phyloP scores from a whole-genome alignment of 2,329 filamentous ascomycete species.

The Aspergillus viridinutans region DNA sequence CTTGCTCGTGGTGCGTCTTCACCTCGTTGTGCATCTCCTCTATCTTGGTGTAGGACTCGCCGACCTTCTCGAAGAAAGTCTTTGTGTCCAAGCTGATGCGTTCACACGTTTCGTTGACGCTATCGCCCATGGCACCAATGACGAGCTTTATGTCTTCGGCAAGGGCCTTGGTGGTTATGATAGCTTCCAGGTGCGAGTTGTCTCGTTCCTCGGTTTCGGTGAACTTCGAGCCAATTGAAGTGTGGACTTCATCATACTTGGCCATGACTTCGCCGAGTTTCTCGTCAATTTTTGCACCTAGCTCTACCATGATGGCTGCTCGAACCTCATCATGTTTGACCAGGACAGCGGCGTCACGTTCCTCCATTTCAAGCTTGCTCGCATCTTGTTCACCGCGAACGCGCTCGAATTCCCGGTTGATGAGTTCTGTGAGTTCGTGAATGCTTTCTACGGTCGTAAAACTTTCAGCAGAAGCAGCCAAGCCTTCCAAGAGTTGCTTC shows the following conservation, averaged over 20 bases:
- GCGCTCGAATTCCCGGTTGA: conserved; percentile 85
- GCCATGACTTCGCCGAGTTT: conserved; percentile 75
- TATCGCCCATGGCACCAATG: conserved; percentile 77
- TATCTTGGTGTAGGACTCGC: conserved; percentile 69
- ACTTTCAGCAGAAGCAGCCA: conserved; percentile 57
- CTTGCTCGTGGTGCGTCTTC: conserved; percentile 76
- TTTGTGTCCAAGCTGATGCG: conserved; percentile 84
- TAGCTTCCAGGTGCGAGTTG: conserved; percentile 66
- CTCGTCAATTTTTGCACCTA: conserved; percentile 62
- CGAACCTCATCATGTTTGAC: conserved; percentile 60
- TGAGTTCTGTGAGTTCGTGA: conserved; percentile 66
- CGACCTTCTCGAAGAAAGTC: conserved; percentile 77
- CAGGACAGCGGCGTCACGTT: conserved; percentile 51
- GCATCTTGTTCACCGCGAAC: conserved; percentile 74
- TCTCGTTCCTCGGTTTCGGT: conserved; percentile 71
- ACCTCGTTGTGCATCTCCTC: conserved; percentile 69
- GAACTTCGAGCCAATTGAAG: conserved; percentile 67
- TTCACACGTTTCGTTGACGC: conserved; percentile 76
- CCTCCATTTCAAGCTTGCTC: conserved; percentile 72
- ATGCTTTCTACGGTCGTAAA: conserved; percentile 56
- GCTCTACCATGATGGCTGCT: conserved; percentile 50
- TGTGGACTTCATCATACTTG: conserved; percentile 85
- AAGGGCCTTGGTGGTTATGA: conserved; percentile 70
- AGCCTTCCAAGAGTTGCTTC: conserved; percentile 59
- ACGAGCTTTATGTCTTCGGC: conserved; percentile 83